Base-by-base conservation (phyloP, 768 basidiomycete species). In the Lentinula aciculospora region DNA sequence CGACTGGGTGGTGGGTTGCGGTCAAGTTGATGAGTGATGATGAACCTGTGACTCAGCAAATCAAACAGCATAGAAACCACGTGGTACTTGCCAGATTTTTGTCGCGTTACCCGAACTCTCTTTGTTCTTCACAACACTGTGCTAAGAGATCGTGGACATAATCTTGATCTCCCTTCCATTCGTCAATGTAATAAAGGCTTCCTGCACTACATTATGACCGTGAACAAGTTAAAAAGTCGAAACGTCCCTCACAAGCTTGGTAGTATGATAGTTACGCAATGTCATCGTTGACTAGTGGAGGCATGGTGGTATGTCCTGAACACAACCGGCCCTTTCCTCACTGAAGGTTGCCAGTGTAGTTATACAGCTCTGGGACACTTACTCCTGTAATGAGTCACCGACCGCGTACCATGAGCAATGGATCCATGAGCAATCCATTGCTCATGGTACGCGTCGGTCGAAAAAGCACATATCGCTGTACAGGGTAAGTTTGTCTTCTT, bases 371-470 rank as follows among this genome's bases (percentile, higher is more conserved):
- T 13, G 19, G 12, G n/a, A 6, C 49, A 31, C 25, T 36, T 34
- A 7, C 13, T 34, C 7, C 31, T 23, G 7, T 19, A 34, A 23
- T 36, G 49, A 50, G 23, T 50, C 49, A 50, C 49, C 49, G 49
- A 50, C 34, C 49, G 49, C 49, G 49, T 32, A 48, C 21, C 42
- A 44, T 44, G 42, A 50, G 49, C 31, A 29, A 50, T 50, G 32
- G 9, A 13, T 34, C 13, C 17, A 25, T 46, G 45, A 50, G 49
- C 49, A 29, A 50, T 50, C 49, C 49, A 50, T 50, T 50, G 49
- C 49, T 50, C 49, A 50, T 50, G 28, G 49, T 50, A 21, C 28
- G 47, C 47, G 47, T 39, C 17, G 37, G 15, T 15, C n/a, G n/a
- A n/a, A n/a, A n/a, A n/a, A n/a, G n/a, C n/a, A n/a, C n/a, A n/a